Evolutionary conservation across 352 stramenopile species (phyloP), one percentile per base, ranked within the genome.

Genomic region (Pythium myriotylum): DNA sequence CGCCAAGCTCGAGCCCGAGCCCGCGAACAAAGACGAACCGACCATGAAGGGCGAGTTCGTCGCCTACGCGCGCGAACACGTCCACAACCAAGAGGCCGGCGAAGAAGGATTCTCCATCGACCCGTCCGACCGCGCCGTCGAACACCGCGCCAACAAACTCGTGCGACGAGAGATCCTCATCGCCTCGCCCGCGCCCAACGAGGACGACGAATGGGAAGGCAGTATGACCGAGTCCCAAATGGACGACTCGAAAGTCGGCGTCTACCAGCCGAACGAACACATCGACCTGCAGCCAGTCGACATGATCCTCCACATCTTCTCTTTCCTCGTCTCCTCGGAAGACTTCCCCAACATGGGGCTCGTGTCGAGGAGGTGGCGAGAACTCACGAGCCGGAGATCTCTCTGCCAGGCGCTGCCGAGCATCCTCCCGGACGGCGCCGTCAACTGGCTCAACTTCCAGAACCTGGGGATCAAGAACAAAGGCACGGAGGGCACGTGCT

Each of bases 401-500:
- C 73, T 95, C 22, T 95, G 86, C 53, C 79, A 81, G n/a, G 70
- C 75, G 0, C 68, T 95, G 14, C 65, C 77, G 2, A 88, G 81
- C 55, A 83, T 84, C 45, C 73, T 82, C 7, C 70, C 79, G 0
- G 86, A 93, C 56, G 88, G 88, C 13, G 85, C 76, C 0, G 86
- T 96, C 37, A 94, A 94, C 49, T 92, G 82, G 81, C 74, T 91
- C 37, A 94, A 92, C 58, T 96, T 96, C 43, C 89, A 89, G 48
- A 95, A 94, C 59, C 58, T 96, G 29, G 88, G 88, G 19, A 88
- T 96, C 49, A 96, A 95, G 61, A 95, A 95, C 75, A 94, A 95
- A 56, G 88, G 88, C 27, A 96, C 88, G 2, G 87, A 96, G 56
- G 88, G 88, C 40, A 93, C 79, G 0, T 95, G 86, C 51, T 94